These are phyloP conservation scores for Auricularia sp. DNA, from an alignment of 768 basidiomycete genomes.

Conservation along the genomic window DNA sequence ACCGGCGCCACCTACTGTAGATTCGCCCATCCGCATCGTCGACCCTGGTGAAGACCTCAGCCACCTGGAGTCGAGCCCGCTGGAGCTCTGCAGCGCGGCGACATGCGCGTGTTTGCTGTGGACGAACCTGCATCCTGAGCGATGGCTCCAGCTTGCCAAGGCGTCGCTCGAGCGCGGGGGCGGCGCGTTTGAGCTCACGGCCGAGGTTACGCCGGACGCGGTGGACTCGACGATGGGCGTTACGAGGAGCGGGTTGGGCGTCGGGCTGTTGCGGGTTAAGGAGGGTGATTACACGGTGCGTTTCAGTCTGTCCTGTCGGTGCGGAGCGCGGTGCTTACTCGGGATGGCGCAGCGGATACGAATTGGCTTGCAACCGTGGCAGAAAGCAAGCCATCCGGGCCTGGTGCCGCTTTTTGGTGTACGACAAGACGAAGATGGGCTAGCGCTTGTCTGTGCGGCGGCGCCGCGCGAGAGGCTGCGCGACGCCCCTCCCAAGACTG, in stretches of 20 bases:
- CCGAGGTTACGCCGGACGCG: not conserved
- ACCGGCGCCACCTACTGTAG: not conserved
- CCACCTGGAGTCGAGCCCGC: constrained; percentile 1
- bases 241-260: not conserved
- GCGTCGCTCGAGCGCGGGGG: not conserved
- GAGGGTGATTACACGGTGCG: no score
- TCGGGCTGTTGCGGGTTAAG: not conserved
- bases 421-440: not conserved
- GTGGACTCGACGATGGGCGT: not conserved
- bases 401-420: not conserved
- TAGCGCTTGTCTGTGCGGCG: not conserved
- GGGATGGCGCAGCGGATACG: not conserved
- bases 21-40: not conserved
- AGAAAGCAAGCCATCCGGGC: not conserved
- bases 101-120: not conserved
- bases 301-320: no score
- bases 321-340: no score
- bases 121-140: constrained; percentile 1
- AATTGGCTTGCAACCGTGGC: not conserved
- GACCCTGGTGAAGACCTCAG: not conserved
- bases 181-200: not conserved
- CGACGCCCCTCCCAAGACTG: not conserved
- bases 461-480: not conserved
- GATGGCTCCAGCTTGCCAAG: not conserved
- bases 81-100: not conserved